phyloP scores from a whole-genome alignment of 2,329 filamentous ascomycete species.

The Xylariaceae sp. region DNA sequence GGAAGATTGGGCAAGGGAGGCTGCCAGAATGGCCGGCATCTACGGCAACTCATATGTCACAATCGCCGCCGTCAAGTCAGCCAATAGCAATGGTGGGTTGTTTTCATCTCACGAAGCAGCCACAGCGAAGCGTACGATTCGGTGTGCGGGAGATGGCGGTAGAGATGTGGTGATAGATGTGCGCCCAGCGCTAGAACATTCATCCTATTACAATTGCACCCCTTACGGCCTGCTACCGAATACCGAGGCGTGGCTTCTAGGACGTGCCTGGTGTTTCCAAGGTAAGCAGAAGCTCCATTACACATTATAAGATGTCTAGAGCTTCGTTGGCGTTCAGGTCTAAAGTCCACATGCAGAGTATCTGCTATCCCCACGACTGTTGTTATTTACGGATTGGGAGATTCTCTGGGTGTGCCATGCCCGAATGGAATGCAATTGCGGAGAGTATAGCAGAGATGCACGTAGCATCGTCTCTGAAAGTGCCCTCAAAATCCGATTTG shows the following conservation, averaged over 20 bases:
- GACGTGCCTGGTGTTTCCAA: conserved; percentile 23
- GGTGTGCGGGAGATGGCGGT: not conserved
- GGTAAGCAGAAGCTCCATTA: conserved; percentile 10
- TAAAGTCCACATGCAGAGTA: conserved; percentile 12
- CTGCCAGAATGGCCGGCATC: conserved; percentile 18
- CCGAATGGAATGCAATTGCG: conserved; percentile 18
- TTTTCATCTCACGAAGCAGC: conserved; percentile 15
- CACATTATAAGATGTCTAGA: not conserved
- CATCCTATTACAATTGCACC: conserved; percentile 16
- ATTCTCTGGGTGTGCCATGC: conserved; percentile 21
- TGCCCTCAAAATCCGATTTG: conserved; percentile 20
- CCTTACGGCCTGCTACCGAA: conserved; percentile 14
- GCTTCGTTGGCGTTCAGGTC: not conserved
- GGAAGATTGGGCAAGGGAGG: conserved; percentile 21
- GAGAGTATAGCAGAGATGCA: conserved; percentile 14
- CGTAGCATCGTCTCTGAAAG: conserved; percentile 16
- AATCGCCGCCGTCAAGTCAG: conserved; percentile 17
- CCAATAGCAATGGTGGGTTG: conserved; percentile 18
- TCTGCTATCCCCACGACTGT: conserved; percentile 19
- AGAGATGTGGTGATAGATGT: conserved; percentile 7
- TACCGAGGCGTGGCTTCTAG: conserved; percentile 10
- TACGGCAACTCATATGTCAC: conserved; percentile 23
- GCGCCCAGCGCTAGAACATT: conserved; percentile 20
- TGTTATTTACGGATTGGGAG: conserved; percentile 23
- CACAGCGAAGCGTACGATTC: conserved; percentile 10